A percentile compares a stretch with the other conserved stretches of the same genome.
phyloP scores from a whole-genome alignment of 2,329 filamentous ascomycete genomes.

The Aspergillus sp. region DNA sequence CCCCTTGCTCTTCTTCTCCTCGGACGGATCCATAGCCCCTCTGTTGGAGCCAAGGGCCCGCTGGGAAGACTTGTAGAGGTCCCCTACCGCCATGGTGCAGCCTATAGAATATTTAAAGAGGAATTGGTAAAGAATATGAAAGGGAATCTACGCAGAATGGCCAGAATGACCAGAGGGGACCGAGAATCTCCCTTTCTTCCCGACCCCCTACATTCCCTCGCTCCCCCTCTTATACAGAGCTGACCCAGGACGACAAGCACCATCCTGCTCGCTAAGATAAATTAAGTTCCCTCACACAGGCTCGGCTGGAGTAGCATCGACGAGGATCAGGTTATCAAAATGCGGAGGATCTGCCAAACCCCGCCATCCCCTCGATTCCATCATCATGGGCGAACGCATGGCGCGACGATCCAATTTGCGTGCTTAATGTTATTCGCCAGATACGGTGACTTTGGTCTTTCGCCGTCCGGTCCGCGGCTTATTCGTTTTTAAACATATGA shows the following conservation, averaged over 20 bases:
- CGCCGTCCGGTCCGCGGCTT: slow-evolving; percentile 1
- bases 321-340: neutral
- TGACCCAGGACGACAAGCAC: neutral
- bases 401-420: neutral
- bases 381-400: neutral
- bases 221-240: neutral
- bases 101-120: neutral
- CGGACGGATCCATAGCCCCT: neutral
- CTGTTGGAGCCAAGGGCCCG: slow-evolving; percentile 2
- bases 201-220: neutral
- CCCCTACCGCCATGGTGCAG: slow-evolving; percentile 11
- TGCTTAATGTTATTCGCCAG: neutral
- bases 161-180: neutral
- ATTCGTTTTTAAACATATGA: neutral
- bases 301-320: neutral
- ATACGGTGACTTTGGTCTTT: neutral
- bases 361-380: slow-evolving; percentile 2
- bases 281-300: neutral
- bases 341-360: slow-evolving; percentile 10
- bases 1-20: neutral
- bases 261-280: neutral
- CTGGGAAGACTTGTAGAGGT: slow-evolving; percentile 7
- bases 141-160: neutral
- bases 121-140: neutral
- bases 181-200: neutral